Base-by-base conservation (phyloP, 2,329 filamentous ascomycete species). In the Fusarium caatingaense region DNA sequence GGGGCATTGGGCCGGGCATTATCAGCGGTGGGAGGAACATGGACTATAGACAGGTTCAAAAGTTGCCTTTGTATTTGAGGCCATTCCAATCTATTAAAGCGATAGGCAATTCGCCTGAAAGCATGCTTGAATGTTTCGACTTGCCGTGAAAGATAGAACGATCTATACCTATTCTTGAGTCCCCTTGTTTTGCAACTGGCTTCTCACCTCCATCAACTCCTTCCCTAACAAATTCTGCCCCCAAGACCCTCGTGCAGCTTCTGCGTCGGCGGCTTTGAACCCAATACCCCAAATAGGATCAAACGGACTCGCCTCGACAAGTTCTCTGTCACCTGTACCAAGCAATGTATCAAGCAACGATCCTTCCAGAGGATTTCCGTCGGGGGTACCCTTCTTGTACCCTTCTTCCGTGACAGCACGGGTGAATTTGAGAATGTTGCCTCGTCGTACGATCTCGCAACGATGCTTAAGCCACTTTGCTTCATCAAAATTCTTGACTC, bases 211-310 rank as follows among this genome's bases (percentile, higher is more conserved):
- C 87, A 87, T 88, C 76, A 92, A 76, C 25, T 85, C 88, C 78
- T 86, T 86, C 0, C 90, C 90, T 48, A 92, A 76, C 60, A 91
- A 74, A 78, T 92, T 92, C 79, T 85, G 60, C 1, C 90, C 90
- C 91, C 90, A 92, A 5, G 77, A 69, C 20, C 78, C 75, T 49
- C 84, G 82, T 51, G 83, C 82, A 3, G 27, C 66, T 58, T 79
- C 81, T 5, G 89, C 89, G 72, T 84, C 79, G 20, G 78, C 80
- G 10, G 83, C 85, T 4, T 73, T 79, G 71, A 87, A 91, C 8
- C 91, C 90, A 47, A 92, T 80, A 3, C 90, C 90, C 91, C 90
- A 92, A 56, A 92, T 85, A 8, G 82, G 74, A 79, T 92, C 90
- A 61, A 77, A 82, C 13, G 89, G 87, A 61, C 84, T 84, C 32